Conservation (phyloP, 2,329 filamentous ascomycete genomes). For the Arthrobotrys sphaeroides region DNA sequence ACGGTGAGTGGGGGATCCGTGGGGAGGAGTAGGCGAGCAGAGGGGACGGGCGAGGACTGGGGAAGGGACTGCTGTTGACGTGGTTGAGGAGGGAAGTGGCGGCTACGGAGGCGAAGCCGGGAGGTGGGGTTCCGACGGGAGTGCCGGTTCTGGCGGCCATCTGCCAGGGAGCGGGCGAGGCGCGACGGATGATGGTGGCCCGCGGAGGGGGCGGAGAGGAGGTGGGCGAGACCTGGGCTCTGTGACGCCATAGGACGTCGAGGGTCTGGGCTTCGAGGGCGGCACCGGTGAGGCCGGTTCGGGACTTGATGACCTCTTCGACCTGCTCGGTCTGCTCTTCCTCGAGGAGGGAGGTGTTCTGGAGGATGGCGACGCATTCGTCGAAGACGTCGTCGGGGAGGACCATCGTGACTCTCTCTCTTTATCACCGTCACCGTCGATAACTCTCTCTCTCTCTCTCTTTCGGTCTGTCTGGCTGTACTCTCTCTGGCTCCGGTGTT, state of each 20-base stretch:
- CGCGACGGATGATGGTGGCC: slow-evolving; percentile 86
- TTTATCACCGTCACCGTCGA: background rate
- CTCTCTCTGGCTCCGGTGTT: no score
- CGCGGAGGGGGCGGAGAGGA: slow-evolving; percentile 82
- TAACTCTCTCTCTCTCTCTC: background rate
- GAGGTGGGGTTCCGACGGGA: slow-evolving; percentile 65
- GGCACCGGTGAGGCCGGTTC: slow-evolving; percentile 78
- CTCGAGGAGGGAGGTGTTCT: slow-evolving; percentile 71
- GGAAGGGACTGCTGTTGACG: slow-evolving; percentile 82
- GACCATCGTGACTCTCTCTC: slow-evolving; percentile 23
- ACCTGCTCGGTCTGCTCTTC: slow-evolving; percentile 95
- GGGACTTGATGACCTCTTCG: slow-evolving; percentile 82
- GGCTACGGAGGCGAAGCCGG: slow-evolving; percentile 73
- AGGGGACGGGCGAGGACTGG: slow-evolving; percentile 90
- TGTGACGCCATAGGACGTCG: slow-evolving; percentile 87
- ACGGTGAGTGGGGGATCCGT: slow-evolving; percentile 91
- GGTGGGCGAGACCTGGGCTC: slow-evolving; percentile 72
- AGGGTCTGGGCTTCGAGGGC: slow-evolving; percentile 88
- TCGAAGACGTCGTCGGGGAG: slow-evolving; percentile 91
- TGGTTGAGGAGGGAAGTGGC: slow-evolving; percentile 62
- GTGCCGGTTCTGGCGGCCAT: slow-evolving; percentile 72
- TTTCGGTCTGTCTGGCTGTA: background rate
- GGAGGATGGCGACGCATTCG: slow-evolving; percentile 85
- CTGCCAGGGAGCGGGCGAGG: slow-evolving; percentile 94
- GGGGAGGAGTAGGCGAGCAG: slow-evolving; percentile 89